Evolutionary conservation across 2,329 filamentous ascomycete genomes (phyloP), one percentile per base, ranked within the genome.

Genomic region (Ophiostoma himal-ulmi): DNA sequence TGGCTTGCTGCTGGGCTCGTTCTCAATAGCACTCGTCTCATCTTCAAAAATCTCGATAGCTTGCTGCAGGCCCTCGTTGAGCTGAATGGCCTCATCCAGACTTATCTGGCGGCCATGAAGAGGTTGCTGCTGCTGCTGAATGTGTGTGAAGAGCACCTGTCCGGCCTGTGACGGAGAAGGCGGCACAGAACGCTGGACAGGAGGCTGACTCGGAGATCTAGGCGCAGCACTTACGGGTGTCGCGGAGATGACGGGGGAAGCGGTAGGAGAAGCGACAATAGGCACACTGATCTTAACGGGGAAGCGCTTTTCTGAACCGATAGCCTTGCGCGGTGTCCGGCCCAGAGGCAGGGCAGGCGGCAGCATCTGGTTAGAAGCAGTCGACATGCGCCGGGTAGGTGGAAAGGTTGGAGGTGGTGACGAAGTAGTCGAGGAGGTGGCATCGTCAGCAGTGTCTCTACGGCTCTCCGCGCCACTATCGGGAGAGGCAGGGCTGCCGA

Each of bases 41-140:
- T 89, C 86, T 75, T 89, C 88, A 44, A 89, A 85, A 65, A 89
- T 88, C 72, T 86, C 82, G 74, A 89, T 88, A 5, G 86, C 86
- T 70, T 83, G 83, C 75, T 83, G 84, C 54, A 89, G 79, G 2
- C 84, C 85, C 68, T 83, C 82, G 73, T 87, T 88, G 64, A 85
- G 82, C 60, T 80, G 79, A 69, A 88, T 79, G 1, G 83, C 83
- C 70, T 87, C 83, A 69, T 87, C 84, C 26, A 88, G 77, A 67
- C 80, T 83, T 54, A 84, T 79, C 26, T 80, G 80, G 70, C 77
- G 79, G 73, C 82, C 79, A 69, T 77, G 76, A 70, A 71, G 68
- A 20, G 71, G 70, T 57, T 72, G 65, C 57, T 70, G 73, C 67
- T 70, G 71, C 37, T 73, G 74, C n/a, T 76, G 57, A 70, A 72